Evolutionary conservation across 805 yeast species (phyloP), one percentile per base, ranked within the genome.

Genomic region (Yarrowia divulgata): DNA sequence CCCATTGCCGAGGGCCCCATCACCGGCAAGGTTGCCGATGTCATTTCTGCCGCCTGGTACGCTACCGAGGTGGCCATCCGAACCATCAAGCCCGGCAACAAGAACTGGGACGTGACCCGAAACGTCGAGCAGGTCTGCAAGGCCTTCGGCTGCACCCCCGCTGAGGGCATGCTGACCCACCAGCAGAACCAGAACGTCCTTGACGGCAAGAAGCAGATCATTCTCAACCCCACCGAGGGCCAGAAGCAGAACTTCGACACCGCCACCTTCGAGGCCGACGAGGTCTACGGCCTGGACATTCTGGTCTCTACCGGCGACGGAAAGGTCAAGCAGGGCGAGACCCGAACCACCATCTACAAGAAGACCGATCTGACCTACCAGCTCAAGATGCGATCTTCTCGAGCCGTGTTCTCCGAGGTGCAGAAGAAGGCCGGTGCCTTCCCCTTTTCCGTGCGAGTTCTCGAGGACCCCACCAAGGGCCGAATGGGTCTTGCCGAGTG

Each of bases 61-160:
- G 90, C 93, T n/a, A 83, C 89, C 46, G 93, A 90, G 82, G 92
- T 92, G 54, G 93, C 94, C 54, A 80, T 89, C 70, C 84, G 92
- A 78, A 82, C 86, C 52, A 81, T 90, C 79, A 83, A 83, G 78
- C 86, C 88, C 54, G 90, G 90, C 70, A 85, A 85, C 78, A 86
- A 84, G 79, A 90, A 89, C 83, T 87, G 87, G 86, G 93, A 89
- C 73, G 89, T 90, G 70, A 89, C 94, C 74, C 84, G 84, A 73
- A 78, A 87, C 55, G 93, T 90, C 52, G 85, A 80, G 73, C 80
- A 84, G 74, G 88, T 88, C 64, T 87, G 90, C 71, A 83, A 82
- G 77, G 85, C 81, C 58, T 89, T 79, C 77, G 90, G 82, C 62
- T 84, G 85, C 72, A 80, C 80, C 52, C 87, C 94, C 48, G 83